A percentile compares a stretch with the other conserved stretches of the same genome.
phyloP scores from a whole-genome alignment of 441 rosid genomes.

The Corymbia citriodora region DNA sequence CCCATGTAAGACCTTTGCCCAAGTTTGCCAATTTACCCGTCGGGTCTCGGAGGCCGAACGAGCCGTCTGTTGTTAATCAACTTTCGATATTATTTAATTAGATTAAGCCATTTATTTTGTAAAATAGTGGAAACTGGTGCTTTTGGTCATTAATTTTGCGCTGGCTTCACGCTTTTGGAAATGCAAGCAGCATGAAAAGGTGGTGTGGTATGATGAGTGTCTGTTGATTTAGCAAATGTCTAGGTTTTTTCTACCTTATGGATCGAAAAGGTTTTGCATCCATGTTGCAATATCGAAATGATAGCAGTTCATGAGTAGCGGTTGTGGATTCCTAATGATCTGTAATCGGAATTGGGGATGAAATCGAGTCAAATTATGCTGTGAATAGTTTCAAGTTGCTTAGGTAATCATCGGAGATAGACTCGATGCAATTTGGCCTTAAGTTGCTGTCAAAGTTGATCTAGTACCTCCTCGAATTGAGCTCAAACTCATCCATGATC shows the following conservation, averaged over 20 bases:
- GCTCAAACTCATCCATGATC: neutral
- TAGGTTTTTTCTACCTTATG: neutral
- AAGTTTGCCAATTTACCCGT: neutral
- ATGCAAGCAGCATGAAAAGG: neutral
- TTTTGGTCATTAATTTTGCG: neutral
- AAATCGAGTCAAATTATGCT: neutral
- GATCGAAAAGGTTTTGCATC: neutral
- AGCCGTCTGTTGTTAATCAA: no score
- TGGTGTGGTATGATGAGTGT: neutral
- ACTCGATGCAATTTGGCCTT: neutral
- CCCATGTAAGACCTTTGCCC: neutral
- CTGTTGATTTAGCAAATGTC: neutral
- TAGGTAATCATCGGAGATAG: neutral
- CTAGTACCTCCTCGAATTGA: neutral
- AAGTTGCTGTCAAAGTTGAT: neutral
- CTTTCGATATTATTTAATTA: neutral
- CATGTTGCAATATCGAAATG: neutral
- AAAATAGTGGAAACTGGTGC: neutral
- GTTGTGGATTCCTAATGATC: neutral
- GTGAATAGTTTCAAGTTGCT: neutral
- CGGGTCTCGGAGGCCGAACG: no score
- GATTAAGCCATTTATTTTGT: neutral
- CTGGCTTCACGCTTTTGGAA: neutral
- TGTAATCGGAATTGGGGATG: neutral
- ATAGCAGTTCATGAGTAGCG: neutral